A percentile compares a stretch with the other conserved stretches of the same genome.
These are phyloP conservation scores for Chaetomium globosum DNA, from an alignment of 2,329 filamentous ascomycete species.

Conservation along the genomic window DNA sequence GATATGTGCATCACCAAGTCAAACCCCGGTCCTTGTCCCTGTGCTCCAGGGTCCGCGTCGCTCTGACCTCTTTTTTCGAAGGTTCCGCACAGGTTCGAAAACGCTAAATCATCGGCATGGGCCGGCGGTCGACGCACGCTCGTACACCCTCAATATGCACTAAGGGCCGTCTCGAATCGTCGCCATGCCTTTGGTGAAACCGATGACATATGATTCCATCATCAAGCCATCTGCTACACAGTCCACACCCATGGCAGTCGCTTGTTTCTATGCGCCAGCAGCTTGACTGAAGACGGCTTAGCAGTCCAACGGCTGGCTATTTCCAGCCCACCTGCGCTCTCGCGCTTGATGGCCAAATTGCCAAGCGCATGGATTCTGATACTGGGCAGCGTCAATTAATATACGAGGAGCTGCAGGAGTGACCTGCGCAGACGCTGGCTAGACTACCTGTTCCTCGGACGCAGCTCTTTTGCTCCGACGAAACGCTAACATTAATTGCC, in stretches of 20 bases:
- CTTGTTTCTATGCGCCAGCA: slow-evolving; percentile 21
- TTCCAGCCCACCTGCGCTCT: slow-evolving; percentile 2
- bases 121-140: background rate
- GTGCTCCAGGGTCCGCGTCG: slow-evolving; percentile 24
- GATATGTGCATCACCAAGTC: slow-evolving; percentile 23
- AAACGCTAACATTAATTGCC: slow-evolving; percentile 2
- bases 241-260: background rate
- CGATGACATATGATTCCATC: slow-evolving; percentile 33
- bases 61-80: slow-evolving; percentile 38
- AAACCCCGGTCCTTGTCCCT: slow-evolving; percentile 25
- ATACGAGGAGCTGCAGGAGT: slow-evolving; percentile 23
- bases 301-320: background rate
- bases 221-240: slow-evolving; percentile 27
- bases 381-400: slow-evolving; percentile 29
- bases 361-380: slow-evolving; percentile 25
- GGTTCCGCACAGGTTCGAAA: slow-evolving; percentile 37
- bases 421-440: background rate
- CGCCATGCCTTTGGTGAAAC: slow-evolving; percentile 13
- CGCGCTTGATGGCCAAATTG: background rate
- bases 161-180: slow-evolving; percentile 19
- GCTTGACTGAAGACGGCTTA: background rate
- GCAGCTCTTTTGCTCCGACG: background rate
- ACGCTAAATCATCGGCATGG: slow-evolving; percentile 34
- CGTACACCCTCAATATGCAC: background rate
- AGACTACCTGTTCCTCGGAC: slow-evolving; percentile 1